phyloP scores from a whole-genome alignment of 805 yeast species.

The Hemisphaericaspora nanyangensis region DNA sequence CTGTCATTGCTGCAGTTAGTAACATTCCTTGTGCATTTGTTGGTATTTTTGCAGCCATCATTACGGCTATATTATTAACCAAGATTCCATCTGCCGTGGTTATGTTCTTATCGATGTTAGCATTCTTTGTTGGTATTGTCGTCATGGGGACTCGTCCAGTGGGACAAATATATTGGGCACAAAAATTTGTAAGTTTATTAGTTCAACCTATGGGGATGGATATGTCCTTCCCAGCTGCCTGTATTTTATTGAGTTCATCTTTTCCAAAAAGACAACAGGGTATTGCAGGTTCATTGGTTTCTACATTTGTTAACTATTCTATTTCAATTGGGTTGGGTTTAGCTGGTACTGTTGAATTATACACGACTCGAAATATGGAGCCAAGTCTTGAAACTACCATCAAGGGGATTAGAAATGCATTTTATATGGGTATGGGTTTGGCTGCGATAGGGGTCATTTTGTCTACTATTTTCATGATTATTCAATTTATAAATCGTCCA shows the following conservation, averaged over 20 bases:
- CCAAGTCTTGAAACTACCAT: constrained; percentile 14
- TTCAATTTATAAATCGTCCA: constrained; percentile 4
- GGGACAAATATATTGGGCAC: constrained; percentile 57
- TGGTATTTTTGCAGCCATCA: constrained; percentile 53
- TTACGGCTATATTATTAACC: constrained; percentile 45
- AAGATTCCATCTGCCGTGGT: constrained; percentile 46
- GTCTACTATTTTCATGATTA: constrained; percentile 14
- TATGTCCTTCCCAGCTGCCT: constrained; percentile 71
- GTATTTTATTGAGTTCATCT: constrained; percentile 53
- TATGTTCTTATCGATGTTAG: constrained; percentile 47
- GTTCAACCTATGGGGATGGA: constrained; percentile 73
- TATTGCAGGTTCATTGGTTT: constrained; percentile 69
- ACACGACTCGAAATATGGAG: constrained; percentile 17
- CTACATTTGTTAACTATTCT: constrained; percentile 69
- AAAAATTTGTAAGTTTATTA: constrained; percentile 51
- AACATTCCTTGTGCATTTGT: constrained; percentile 31
- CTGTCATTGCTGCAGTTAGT: constrained; percentile 26
- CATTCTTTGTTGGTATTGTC: constrained; percentile 48
- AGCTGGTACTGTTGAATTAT: constrained; percentile 31
- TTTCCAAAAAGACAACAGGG: constrained; percentile 69
- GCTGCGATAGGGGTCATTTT: constrained; percentile 28
- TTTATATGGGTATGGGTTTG: constrained; percentile 30
- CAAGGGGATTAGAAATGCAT: constrained; percentile 23
- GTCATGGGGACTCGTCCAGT: constrained; percentile 55
- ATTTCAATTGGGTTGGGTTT: constrained; percentile 37